Evolutionary conservation across 108 stramenopile genomes (phyloP).

Genomic region (Seminavis robusta): DNA sequence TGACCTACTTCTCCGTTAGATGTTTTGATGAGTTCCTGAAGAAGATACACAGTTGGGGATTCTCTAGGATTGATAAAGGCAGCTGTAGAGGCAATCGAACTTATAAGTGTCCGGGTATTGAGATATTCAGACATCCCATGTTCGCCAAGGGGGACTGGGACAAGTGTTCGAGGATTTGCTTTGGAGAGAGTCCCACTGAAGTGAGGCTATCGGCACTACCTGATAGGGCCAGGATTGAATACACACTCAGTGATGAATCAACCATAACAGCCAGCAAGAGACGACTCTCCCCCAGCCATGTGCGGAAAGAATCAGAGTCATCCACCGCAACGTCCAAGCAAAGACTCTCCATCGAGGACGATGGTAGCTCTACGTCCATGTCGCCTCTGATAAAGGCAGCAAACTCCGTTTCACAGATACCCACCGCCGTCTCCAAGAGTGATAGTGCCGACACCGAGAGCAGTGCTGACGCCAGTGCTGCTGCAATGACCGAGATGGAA

Average conservation of each 20-base stretch:
- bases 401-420: too few relatives aligned
- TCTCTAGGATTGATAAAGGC: conserved; percentile 16
- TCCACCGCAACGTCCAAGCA: too few relatives aligned
- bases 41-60: conserved; percentile 34
- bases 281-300: too few relatives aligned
- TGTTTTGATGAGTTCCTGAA: conserved; percentile 38
- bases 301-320: too few relatives aligned
- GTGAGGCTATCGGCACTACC: conserved; percentile 18
- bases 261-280: background rate
- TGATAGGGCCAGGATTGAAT: conserved; percentile 12
- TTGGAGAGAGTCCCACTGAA: conserved; percentile 10
- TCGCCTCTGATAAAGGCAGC: background rate
- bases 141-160: conserved; percentile 56
- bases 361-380: conserved; percentile 8
- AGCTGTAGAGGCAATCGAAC: too few relatives aligned
- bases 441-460: too few relatives aligned
- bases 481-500: background rate
- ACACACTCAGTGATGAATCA: background rate
- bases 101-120: too few relatives aligned
- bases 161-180: conserved; percentile 28
- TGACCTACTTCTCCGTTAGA: conserved; percentile 44
- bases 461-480: too few relatives aligned
- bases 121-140: conserved; percentile 61
- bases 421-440: too few relatives aligned
- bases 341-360: background rate